Evolutionary conservation across 768 basidiomycete genomes (phyloP).

Genomic region (Hericium rajendrae): DNA sequence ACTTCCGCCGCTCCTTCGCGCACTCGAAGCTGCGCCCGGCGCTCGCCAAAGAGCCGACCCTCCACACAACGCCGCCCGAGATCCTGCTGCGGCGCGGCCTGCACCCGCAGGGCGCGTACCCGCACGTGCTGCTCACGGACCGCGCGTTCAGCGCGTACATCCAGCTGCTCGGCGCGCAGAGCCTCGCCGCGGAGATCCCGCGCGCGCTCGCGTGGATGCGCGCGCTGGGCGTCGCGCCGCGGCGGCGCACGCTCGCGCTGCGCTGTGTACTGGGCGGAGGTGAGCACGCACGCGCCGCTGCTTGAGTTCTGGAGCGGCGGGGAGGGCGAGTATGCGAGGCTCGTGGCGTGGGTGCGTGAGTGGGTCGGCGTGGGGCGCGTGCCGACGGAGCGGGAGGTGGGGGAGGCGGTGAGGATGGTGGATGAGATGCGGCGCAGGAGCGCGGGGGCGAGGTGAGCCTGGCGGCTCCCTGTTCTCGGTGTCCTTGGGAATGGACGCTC

Average conservation of each 20-base stretch:
- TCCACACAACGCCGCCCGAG: constrained; percentile 1
- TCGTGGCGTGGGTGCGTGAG: constrained; percentile 21
- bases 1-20: constrained; percentile 22
- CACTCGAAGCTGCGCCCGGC: neutral
- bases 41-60: neutral
- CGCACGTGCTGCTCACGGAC: constrained; percentile 39
- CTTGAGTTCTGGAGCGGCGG: constrained; percentile 33
- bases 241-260: constrained; percentile 47
- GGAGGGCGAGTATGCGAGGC: constrained; percentile 12
- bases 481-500: no score
- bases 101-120: constrained; percentile 17
- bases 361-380: constrained; percentile 17
- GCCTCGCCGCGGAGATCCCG: constrained; percentile 51
- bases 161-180: constrained; percentile 44
- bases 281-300: constrained; percentile 50
- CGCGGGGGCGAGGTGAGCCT: neutral
- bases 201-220: constrained; percentile 69
- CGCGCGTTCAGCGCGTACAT: constrained; percentile 49
- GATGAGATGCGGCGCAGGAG: constrained; percentile 1
- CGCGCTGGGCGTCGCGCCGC: constrained; percentile 41
- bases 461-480: no score
- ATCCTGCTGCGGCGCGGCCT: constrained; percentile 8
- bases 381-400: constrained; percentile 18
- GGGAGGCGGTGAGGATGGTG: constrained; percentile 6
- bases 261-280: constrained; percentile 68